A percentile compares a stretch with the other conserved stretches of the same genome.
These are phyloP conservation scores for Paramecium primaurelia DNA, from an alignment of 73 alveolate genomes.

Conservation along the genomic window DNA sequence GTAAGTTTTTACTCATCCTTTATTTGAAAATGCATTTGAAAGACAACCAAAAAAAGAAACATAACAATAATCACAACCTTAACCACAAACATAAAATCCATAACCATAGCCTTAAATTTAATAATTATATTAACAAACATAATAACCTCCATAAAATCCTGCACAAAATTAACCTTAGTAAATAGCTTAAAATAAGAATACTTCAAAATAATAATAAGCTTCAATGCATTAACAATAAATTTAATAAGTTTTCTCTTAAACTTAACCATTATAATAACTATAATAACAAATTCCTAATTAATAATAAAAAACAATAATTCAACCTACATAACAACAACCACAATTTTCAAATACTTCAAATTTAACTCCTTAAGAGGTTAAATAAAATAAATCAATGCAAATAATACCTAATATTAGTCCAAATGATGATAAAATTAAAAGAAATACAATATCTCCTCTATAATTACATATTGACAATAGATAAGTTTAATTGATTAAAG, in stretches of 20 bases:
- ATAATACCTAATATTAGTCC: background rate
- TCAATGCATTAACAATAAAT: background rate
- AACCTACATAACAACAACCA: background rate
- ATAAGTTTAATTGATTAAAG: background rate
- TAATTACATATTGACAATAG: background rate
- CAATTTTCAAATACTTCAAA: background rate
- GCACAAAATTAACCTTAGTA: background rate
- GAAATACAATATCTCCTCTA: conserved; percentile 6
- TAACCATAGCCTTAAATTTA: background rate
- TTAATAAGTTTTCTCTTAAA: background rate
- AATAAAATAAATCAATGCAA: background rate
- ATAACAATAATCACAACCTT: background rate
- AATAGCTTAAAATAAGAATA: background rate
- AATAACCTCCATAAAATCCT: background rate
- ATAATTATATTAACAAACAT: background rate
- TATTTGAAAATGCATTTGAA: conserved; percentile 42
- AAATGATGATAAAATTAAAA: background rate
- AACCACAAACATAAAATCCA: background rate
- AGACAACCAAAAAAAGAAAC: background rate
- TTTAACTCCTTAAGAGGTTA: background rate
- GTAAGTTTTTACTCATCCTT: conserved; percentile 43
- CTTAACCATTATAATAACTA: background rate
- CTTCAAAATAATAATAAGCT: background rate
- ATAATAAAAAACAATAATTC: background rate
- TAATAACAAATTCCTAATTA: background rate